Evolutionary conservation across 208 protist species (phyloP), one percentile per base, ranked within the genome.

Genomic region (Trypanosoma conorhini): DNA sequence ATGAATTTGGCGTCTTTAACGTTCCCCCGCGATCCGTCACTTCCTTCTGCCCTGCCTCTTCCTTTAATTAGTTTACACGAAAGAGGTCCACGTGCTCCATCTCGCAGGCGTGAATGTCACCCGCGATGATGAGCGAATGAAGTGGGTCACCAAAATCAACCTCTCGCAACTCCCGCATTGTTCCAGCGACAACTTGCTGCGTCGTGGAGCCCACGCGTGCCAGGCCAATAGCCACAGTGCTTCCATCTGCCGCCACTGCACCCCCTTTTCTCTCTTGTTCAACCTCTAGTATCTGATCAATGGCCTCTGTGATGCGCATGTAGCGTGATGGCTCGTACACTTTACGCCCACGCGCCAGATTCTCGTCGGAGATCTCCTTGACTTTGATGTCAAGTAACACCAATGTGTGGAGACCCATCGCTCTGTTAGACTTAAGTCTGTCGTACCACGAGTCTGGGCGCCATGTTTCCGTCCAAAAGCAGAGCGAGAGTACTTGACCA

Each of bases 371-470:
- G 51, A 97, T 91, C 81, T 99, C 98, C 76, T 99, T 99, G 7
- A 99, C 98, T 80, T 99, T 99, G 76, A 99, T 99, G 82, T 99
- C 98, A n/a, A 99, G 84, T 8, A 99, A 79, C 15, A 98, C 94
- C 5, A 99, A 85, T 5, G 99, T 99, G 81, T 99, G 99, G 31
- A 99, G 74, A 21, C 98, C 98, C 55, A 70, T 62, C 5, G 62
- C 52, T 17, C 70, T 56, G 81, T 99, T 99, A 44, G 72, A 72
- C 55, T 81, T 79, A 40, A 99, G 90, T 61, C 98, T 95, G 33
- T 98, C 88, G 76, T 99, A 99, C 85, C 98, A 99, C 31, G 80
- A 95, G 74, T 99, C 95, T 19, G 99, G 99, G 31, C 88, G 73
- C 97, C 97, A 99, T 10, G 77, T 98, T 1, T 99, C 97, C 19